Percentiles rank a stretch among this genome's conserved stretches.
phyloP scores from a whole-genome alignment of 2,329 filamentous ascomycete species.

The Mycocentrospora acerina region DNA sequence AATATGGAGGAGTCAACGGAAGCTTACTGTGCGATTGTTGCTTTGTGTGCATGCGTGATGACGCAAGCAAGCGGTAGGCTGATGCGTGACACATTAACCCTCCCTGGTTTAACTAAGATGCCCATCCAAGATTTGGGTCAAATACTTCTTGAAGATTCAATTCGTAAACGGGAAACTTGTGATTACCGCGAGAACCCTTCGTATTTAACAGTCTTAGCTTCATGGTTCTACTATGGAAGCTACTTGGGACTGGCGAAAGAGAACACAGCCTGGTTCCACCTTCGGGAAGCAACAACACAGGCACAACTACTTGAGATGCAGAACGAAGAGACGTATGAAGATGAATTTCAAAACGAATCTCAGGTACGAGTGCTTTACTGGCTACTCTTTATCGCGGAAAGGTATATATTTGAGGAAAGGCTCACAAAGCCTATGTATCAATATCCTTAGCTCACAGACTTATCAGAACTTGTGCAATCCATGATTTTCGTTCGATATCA shows the following conservation, averaged over 20 bases:
- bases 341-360: conserved; percentile 54
- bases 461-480: conserved; percentile 61
- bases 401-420: conserved; percentile 46
- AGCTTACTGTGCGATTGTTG: conserved; percentile 59
- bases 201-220: conserved; percentile 60
- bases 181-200: conserved; percentile 61
- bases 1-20: conserved; percentile 56
- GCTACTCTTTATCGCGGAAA: conserved; percentile 64
- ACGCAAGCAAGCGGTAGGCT: conserved; percentile 51
- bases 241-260: conserved; percentile 64
- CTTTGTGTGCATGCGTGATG: conserved; percentile 54
- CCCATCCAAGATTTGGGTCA: conserved; percentile 51
- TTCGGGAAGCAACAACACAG: conserved; percentile 62
- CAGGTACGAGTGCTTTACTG: conserved; percentile 61
- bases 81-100: conserved; percentile 47
- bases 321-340: conserved; percentile 58
- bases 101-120: conserved; percentile 47
- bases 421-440: too few species aligned
- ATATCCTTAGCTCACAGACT: conserved; percentile 10
- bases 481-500: conserved; percentile 64
- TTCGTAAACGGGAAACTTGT: conserved; percentile 57
- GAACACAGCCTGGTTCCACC: conserved; percentile 63
- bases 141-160: conserved; percentile 60
- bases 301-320: conserved; percentile 61
- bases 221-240: conserved; percentile 62